Evolutionary conservation across 1,284 basidiomycete genomes (phyloP), one percentile per base, ranked within the genome.

Genomic region (Peniophora sp.): DNA sequence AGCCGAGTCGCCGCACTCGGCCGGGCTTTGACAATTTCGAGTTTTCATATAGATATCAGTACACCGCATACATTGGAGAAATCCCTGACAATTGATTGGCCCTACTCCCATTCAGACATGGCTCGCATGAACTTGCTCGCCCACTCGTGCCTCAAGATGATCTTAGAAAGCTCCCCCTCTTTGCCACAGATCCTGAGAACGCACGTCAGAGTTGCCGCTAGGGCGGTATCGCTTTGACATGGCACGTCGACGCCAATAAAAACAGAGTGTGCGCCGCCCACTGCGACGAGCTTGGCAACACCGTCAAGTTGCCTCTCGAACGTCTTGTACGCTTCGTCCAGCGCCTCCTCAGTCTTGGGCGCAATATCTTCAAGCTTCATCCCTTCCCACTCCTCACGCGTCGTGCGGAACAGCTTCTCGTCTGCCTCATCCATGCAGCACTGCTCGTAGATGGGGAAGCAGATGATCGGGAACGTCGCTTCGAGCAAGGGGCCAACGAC

Each of bases 361-460:
- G 5, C 43, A 20, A 45, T 23, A 9, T 22, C 20, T 20, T 45
- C 43, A 9, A 45, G 43, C 43, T 45, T 24, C 18, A 8, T 22
- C 15, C 39, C 43, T 6, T 20, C 43, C 43, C 15, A 18, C 11
- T 23, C 22, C 20, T 24, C 18, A 9, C 43, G 43, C 14, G 43
- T 23, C 8, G n/a, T 22, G 11, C 43, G 43, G 8, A 45, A 24
- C 18, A 14, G 22, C 9, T 45, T 6, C 18, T 24, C n/a, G 18
- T 22, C 23, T 23, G 20, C 20, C 10, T 32, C 27, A 12, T 32
- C 12, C 27, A 22, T 15, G n/a, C n/a, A 23, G 43, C 12, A 64
- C 24, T 57, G 57, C 22, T 52, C 53, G 48, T 65, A 62, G 47
- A 64, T 57, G 47, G 61, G 61, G 47, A 55, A 43, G n/a, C 56